phyloP scores from a whole-genome alignment of 495 filamentous ascomycete genomes.

The Penicillium odoratum region DNA sequence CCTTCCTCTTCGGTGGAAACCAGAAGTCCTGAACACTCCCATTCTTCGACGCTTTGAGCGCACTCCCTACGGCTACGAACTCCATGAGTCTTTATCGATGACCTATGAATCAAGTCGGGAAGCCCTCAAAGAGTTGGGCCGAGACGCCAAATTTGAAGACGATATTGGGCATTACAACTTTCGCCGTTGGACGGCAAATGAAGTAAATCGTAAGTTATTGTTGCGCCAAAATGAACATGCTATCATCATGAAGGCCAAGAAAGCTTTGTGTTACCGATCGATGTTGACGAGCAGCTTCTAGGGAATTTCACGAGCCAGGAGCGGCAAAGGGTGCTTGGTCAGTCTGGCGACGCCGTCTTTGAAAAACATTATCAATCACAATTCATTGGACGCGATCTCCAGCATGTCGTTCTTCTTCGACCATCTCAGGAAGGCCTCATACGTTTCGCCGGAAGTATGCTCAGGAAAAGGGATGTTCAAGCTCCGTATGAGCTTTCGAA shows the following conservation, averaged over 20 bases:
- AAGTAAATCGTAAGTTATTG: conserved; percentile 31
- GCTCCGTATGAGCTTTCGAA: conserved; percentile 29
- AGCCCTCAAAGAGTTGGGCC: conserved; percentile 20
- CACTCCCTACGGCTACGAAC: conserved; percentile 24
- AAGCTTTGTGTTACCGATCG: too few relatives aligned
- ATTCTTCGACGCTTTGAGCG: conserved; percentile 25
- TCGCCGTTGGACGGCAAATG: conserved; percentile 31
- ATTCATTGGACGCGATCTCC: conserved; percentile 28
- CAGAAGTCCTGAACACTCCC: conserved; percentile 26
- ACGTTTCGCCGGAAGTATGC: conserved; percentile 21
- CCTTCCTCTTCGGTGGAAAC: conserved; percentile 27
- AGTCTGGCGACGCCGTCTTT: conserved; percentile 31
- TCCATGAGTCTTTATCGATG: conserved; percentile 25
- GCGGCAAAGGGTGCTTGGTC: conserved; percentile 29
- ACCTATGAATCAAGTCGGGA: conserved; percentile 23
- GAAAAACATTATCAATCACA: conserved; percentile 33
- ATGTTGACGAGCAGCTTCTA: conserved; percentile 5
- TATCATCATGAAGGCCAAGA: too few relatives aligned
- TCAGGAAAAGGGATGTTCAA: conserved; percentile 27
- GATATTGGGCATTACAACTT: conserved; percentile 36
- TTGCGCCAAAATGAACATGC: neutral
- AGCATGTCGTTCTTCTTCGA: conserved; percentile 31
- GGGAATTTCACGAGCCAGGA: conserved; percentile 34
- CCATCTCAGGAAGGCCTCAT: conserved; percentile 25
- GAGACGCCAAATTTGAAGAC: conserved; percentile 31